Percentiles rank a stretch among this genome's conserved stretches.
Conservation (phyloP, 1,284 basidiomycete genomes). For the Papiliotrema flavescens region DNA sequence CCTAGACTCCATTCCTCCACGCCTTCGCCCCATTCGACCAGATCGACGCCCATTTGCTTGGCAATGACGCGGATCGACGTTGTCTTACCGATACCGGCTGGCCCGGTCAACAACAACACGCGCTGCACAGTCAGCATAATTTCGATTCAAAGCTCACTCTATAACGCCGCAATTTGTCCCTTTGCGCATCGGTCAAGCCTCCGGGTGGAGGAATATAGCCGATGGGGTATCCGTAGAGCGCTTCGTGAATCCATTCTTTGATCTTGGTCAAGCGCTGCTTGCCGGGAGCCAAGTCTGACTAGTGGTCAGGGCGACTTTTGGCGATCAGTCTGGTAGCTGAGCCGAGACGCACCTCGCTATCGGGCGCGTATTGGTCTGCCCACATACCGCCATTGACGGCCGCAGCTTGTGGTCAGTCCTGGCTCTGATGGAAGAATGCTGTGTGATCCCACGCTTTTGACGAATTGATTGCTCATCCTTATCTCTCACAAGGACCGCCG, state of each 20-base stretch:
- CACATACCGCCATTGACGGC: slow-evolving; percentile 53
- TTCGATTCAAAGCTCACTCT: slow-evolving; percentile 55
- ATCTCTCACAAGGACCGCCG: slow-evolving; percentile 18
- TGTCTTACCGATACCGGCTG: slow-evolving; percentile 87
- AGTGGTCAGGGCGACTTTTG: not conserved
- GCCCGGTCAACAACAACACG: slow-evolving; percentile 80
- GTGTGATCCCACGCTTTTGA: not conserved
- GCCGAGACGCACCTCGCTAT: slow-evolving; percentile 55
- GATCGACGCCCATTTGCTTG: slow-evolving; percentile 68
- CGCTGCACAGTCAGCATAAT: slow-evolving; percentile 54
- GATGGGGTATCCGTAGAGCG: slow-evolving; percentile 58
- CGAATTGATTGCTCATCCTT: not conserved
- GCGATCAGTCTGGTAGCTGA: not conserved
- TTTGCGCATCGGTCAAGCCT: slow-evolving; percentile 34
- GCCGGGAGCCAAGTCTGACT: slow-evolving; percentile 84
- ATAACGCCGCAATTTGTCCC: slow-evolving; percentile 67
- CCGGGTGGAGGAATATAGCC: slow-evolving; percentile 3
- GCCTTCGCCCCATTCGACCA: slow-evolving; percentile 74
- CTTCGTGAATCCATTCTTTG: slow-evolving; percentile 77
- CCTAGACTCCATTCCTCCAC: slow-evolving; percentile 45
- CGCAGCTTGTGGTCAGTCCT: not conserved
- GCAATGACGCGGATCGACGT: slow-evolving; percentile 74
- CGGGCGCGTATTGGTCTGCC: slow-evolving; percentile 73
- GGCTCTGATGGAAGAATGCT: no score
- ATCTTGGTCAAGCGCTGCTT: slow-evolving; percentile 81